A percentile compares a stretch with the other conserved stretches of the same genome.
Conservation (phyloP, 768 basidiomycete genomes). For the Candolleomyces efflorescens region DNA sequence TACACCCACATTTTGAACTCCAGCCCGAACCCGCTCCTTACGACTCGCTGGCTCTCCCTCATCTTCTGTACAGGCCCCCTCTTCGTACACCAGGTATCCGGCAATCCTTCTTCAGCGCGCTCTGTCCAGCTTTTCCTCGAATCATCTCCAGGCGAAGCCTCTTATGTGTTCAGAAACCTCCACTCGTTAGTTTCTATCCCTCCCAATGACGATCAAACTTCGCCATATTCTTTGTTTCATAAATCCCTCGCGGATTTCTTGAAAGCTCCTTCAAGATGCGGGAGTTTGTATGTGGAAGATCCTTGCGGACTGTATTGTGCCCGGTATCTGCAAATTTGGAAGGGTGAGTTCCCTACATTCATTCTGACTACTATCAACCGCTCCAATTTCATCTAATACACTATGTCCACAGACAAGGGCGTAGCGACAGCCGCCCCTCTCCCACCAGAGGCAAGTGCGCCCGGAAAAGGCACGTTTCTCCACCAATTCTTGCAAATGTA, state of each 20-base stretch:
- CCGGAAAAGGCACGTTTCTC: no score
- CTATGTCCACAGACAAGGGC: no score
- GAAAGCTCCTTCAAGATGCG: neutral
- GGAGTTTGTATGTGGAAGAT: neutral
- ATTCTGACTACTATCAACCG: no score
- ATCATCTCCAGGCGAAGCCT: neutral
- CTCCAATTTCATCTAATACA: no score
- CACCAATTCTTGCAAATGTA: no score
- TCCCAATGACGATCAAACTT: neutral
- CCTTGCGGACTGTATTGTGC: no score
- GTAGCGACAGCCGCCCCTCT: no score
- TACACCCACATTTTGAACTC: constrained; percentile 2
- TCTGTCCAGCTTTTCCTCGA: neutral
- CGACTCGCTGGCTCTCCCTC: neutral
- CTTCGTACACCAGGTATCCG: neutral
- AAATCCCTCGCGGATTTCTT: neutral
- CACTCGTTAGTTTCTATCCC: neutral
- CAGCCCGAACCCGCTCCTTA: neutral
- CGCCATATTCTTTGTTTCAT: neutral
- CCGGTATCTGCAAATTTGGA: no score
- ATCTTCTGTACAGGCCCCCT: neutral
- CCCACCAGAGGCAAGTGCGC: no score
- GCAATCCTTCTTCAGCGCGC: neutral
- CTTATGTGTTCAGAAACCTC: neutral
- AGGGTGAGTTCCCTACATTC: no score